Base-by-base conservation (phyloP, 2,329 filamentous ascomycete genomes). In the Waltergamsia citrina region DNA sequence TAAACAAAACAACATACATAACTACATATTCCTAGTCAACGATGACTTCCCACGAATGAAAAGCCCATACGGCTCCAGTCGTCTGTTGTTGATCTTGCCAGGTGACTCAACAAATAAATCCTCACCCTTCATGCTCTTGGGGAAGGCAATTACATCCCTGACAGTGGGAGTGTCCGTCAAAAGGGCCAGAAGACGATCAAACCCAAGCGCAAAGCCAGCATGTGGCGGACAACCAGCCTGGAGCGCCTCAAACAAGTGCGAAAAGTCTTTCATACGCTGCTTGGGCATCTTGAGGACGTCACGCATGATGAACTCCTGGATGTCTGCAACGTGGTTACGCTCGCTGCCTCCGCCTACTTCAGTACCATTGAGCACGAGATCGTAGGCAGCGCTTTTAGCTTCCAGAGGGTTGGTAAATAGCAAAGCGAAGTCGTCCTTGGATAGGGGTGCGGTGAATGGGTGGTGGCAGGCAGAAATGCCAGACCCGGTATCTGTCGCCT, bases 71-170 rank as follows among this genome's bases (percentile, higher is more conserved):
- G 62, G 64, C 33, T 46, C 50, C 34, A 71, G 52, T 43, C 71
- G 62, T 32, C 73, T 71, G 38, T 74, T 60, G 0, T 71, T 83
- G 42, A 94, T 66, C 41, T 54, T 56, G 33, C 78, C 78, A 0
- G 92, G 92, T 41, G 84, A 85, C 46, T 75, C 78, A 3, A 94
- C 85, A 56, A 94, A 73, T 37, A 77, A 58, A 59, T 98, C 92
- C 51, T 94, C 84, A 1, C 92, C 88, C 53, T 79, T 87, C 40
- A 86, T 87, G 41, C 77, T 88, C 66, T 98, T 98, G 0, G 92
- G 93, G 51, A 98, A 98, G 0, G 88, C 88, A 56, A 98, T 95
- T 2, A 98, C 90, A 60, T 98, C 90, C 39, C 85, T 69, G 4
- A 98, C 81, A 2, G 81, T 87, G 9, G 81, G 69, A 21, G 73